A percentile compares a stretch with the other conserved stretches of the same genome.
phyloP scores from a whole-genome alignment of 78 protist genomes.

The Chrysochromulina parva region DNA sequence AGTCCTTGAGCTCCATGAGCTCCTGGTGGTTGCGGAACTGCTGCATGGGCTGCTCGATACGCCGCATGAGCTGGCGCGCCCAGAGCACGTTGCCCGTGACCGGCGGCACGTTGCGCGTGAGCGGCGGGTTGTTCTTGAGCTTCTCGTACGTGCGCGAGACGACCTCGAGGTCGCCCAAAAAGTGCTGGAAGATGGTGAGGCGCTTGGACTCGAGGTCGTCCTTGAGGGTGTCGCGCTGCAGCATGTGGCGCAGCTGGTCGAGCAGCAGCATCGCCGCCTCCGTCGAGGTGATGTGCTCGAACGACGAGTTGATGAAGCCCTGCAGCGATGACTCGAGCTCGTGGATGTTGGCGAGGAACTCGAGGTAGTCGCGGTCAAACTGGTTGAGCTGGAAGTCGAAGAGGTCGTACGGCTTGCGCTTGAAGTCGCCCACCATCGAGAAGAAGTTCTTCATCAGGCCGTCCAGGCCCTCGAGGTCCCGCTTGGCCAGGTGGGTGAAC shows the following conservation, averaged over 20 bases:
- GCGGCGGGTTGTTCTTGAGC: slow-evolving; percentile 62
- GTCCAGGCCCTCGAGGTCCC: slow-evolving; percentile 66
- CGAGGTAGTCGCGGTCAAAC: slow-evolving; percentile 73
- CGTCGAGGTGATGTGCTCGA: slow-evolving; percentile 1
- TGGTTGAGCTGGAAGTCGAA: slow-evolving; percentile 51
- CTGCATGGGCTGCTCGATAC: slow-evolving; percentile 73
- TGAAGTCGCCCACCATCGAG: slow-evolving; percentile 42
- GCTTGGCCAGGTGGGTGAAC: slow-evolving; percentile 44
- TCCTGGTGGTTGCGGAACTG: slow-evolving; percentile 43
- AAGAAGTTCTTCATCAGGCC: slow-evolving; percentile 35
- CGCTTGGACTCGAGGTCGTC: slow-evolving; percentile 41
- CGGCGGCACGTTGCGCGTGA: slow-evolving; percentile 81
- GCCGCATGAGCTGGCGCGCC: slow-evolving; percentile 72
- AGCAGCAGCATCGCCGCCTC: slow-evolving; percentile 48
- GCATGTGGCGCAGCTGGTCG: slow-evolving; percentile 26
- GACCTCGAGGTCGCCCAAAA: slow-evolving; percentile 63
- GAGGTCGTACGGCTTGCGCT: slow-evolving; percentile 71
- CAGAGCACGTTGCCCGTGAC: slow-evolving; percentile 76
- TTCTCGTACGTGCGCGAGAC: slow-evolving; percentile 53
- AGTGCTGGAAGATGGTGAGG: slow-evolving; percentile 58
- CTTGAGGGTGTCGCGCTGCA: slow-evolving; percentile 39
- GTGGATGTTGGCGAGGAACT: slow-evolving; percentile 45
- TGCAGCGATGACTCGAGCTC: slow-evolving; percentile 60
- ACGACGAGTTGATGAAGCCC: slow-evolving; percentile 40
- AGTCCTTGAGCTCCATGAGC: slow-evolving; percentile 53